Percentiles rank a stretch among this genome's conserved stretches.
Evolutionary conservation across 1,139 yeast species (phyloP).

Genomic region (Candida glucosophila): DNA sequence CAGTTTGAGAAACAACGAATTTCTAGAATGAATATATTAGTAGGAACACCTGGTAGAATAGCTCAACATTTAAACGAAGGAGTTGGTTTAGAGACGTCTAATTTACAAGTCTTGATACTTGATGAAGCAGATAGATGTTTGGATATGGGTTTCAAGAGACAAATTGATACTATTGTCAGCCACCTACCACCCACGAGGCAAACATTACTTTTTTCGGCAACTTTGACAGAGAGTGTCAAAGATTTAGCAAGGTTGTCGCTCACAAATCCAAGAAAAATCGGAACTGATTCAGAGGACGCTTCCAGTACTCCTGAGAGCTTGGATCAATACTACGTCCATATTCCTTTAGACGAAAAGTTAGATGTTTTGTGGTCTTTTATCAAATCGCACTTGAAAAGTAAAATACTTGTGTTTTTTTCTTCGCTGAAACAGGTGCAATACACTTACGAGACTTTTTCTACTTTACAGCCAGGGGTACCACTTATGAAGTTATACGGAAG

Average conservation of each 20-base stretch:
- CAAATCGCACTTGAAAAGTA: slow-evolving; percentile 77
- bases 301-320: slow-evolving; percentile 73
- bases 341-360: slow-evolving; percentile 71
- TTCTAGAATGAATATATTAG: slow-evolving; percentile 72
- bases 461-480: slow-evolving; percentile 93
- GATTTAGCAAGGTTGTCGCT: slow-evolving; percentile 87
- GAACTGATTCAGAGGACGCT: slow-evolving; percentile 46
- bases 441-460: slow-evolving; percentile 84
- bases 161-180: slow-evolving; percentile 75
- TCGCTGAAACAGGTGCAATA: slow-evolving; percentile 94
- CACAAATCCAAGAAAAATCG: slow-evolving; percentile 68
- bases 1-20: slow-evolving; percentile 81
- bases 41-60: slow-evolving; percentile 94
- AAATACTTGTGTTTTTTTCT: slow-evolving; percentile 81
- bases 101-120: slow-evolving; percentile 72
- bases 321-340: slow-evolving; percentile 72
- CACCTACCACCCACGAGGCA: slow-evolving; percentile 84
- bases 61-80: slow-evolving; percentile 94
- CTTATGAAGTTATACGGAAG: slow-evolving; percentile 88
- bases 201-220: slow-evolving; percentile 84
- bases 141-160: slow-evolving; percentile 93
- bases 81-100: slow-evolving; percentile 72
- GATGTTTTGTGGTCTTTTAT: slow-evolving; percentile 85
- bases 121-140: slow-evolving; percentile 96
- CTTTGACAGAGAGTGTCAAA: slow-evolving; percentile 80